Percentiles rank a stretch among this genome's conserved stretches.
Conservation (phyloP, 1,284 basidiomycete genomes). For the Puccinia triticina region DNA sequence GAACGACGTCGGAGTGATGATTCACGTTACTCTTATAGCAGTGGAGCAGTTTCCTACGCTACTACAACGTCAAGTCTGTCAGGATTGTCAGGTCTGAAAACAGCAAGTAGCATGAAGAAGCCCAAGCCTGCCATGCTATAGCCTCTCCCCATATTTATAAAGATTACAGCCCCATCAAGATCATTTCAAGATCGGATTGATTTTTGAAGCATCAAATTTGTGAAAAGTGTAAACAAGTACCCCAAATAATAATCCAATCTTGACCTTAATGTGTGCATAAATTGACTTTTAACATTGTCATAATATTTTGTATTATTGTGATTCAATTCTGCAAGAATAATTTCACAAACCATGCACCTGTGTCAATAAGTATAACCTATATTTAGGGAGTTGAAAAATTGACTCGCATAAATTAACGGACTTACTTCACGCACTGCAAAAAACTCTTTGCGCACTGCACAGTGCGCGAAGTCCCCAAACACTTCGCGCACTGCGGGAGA, state of each 20-base stretch:
- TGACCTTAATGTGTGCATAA: not conserved
- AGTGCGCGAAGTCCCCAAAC: too few relatives aligned
- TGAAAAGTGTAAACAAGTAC: not conserved
- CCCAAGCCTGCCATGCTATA: not conserved
- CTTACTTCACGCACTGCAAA: too few relatives aligned
- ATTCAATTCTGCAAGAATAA: too few relatives aligned
- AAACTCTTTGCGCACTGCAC: too few relatives aligned
- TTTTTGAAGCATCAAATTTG: not conserved
- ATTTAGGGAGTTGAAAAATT: too few relatives aligned
- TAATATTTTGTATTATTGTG: too few relatives aligned
- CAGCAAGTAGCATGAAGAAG: not conserved
- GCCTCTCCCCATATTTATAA: not conserved
- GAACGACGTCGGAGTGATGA: not conserved
- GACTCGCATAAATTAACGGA: too few relatives aligned
- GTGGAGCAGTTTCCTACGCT: slow-evolving; percentile 21
- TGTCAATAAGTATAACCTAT: too few relatives aligned
- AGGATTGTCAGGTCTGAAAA: not conserved
- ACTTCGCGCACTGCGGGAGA: too few relatives aligned
- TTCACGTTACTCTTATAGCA: not conserved
- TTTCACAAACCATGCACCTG: too few relatives aligned
- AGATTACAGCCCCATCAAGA: too few relatives aligned
- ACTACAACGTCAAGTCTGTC: slow-evolving; percentile 12
- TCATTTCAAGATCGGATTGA: too few relatives aligned
- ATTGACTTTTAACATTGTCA: not conserved
- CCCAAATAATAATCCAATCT: not conserved